Conservation (phyloP, 306 rosid species). For the Macrotyloma uniflorum region DNA sequence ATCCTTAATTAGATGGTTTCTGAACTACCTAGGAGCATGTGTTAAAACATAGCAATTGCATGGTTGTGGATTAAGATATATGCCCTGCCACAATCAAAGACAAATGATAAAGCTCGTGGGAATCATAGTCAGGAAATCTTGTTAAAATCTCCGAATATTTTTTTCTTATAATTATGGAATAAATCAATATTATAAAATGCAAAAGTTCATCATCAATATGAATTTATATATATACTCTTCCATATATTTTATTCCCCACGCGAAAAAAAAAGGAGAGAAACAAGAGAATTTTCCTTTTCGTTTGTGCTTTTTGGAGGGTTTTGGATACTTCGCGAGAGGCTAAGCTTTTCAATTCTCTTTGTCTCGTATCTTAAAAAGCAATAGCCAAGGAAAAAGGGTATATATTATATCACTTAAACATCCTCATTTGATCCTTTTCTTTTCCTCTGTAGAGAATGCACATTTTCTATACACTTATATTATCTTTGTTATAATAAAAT, state of each 20-base stretch:
- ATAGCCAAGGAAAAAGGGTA: conserved; percentile 20
- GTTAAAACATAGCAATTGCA: background rate
- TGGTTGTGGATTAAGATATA: conserved; percentile 29
- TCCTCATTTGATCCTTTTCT: background rate
- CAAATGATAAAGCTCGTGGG: conserved; percentile 37
- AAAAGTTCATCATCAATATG: background rate
- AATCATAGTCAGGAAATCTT: conserved; percentile 40
- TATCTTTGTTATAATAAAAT: background rate
- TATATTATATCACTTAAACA: conserved; percentile 5
- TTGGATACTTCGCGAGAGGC: conserved; percentile 37
- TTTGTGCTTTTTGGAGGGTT: conserved; percentile 28
- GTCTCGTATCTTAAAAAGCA: conserved; percentile 49
- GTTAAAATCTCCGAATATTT: conserved; percentile 41
- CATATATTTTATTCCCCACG: conserved; percentile 19
- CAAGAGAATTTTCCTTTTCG: conserved; percentile 35
- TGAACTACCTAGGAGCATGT: background rate
- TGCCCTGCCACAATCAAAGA: conserved; percentile 33
- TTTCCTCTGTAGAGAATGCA: background rate
- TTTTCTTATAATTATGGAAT: background rate
- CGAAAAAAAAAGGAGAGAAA: background rate
- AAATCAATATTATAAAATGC: background rate
- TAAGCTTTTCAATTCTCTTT: conserved; percentile 32
- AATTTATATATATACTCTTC: background rate
- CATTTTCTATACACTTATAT: background rate
- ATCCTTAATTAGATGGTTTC: background rate